Conservation (phyloP, 352 stramenopile genomes). For the Phytophthora pini region DNA sequence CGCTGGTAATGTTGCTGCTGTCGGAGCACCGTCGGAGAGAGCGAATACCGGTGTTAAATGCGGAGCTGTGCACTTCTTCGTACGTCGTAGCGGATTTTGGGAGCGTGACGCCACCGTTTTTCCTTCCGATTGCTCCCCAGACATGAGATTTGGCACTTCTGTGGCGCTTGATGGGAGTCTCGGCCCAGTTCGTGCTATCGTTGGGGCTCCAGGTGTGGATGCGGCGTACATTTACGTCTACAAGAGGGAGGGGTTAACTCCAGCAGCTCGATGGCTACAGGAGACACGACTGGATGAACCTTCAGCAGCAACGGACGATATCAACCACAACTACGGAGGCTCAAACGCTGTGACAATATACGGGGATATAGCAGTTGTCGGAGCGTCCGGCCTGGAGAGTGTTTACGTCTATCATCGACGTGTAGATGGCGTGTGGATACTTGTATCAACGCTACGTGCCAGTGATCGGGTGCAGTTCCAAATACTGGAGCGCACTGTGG, state of each 20-base stretch:
- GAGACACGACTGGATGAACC: conserved; percentile 56
- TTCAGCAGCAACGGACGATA: conserved; percentile 31
- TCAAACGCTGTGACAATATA: conserved; percentile 77
- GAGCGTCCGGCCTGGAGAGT: conserved; percentile 72
- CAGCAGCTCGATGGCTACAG: conserved; percentile 47
- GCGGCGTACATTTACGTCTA: conserved; percentile 63
- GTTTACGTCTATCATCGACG: conserved; percentile 80
- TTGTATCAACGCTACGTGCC: conserved; percentile 62
- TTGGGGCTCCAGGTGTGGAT: conserved; percentile 68
- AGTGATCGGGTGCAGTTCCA: conserved; percentile 88
- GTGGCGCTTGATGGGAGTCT: conserved; percentile 78
- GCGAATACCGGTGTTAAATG: conserved; percentile 43
- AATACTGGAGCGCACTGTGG: conserved; percentile 75
- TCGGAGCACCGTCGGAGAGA: conserved; percentile 65
- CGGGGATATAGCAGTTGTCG: conserved; percentile 91
- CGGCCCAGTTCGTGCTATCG: conserved; percentile 60
- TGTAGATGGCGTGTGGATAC: conserved; percentile 50
- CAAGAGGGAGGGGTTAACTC: conserved; percentile 22
- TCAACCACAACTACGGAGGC: conserved; percentile 75
- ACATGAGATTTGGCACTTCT: conserved; percentile 69
- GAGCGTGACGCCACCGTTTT: conserved; percentile 64
- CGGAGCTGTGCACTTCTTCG: conserved; percentile 77
- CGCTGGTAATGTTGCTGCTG: conserved; percentile 67
- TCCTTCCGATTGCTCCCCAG: conserved; percentile 48
- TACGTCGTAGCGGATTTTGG: conserved; percentile 68